Base-by-base conservation (phyloP, 768 basidiomycete species). In the Mycena amicta region DNA sequence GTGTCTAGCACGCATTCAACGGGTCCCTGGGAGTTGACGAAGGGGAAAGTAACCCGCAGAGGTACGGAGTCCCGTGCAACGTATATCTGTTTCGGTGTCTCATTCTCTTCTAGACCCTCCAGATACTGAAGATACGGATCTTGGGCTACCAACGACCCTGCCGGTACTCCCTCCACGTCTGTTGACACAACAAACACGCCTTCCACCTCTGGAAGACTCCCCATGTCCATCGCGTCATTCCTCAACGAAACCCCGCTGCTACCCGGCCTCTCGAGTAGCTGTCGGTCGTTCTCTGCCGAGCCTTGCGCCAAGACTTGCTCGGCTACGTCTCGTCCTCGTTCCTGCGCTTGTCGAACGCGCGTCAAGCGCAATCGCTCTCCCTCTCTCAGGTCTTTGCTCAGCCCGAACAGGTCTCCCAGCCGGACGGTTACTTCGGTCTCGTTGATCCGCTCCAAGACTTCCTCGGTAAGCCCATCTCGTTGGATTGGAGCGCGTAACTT, bases 1-100 rank as follows among this genome's bases (percentile, higher is more conserved):
- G 62, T 61, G 53, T 73, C 70, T 20, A 69, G 47, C 0, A 73
- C 51, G n/a, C 57, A 61, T 45, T 71, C 71, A 20, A 64, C 61
- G 12, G 51, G 50, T 4, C 60, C 53, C 15, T 60, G 27, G 4
- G 60, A 53, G 58, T 67, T 67, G n/a, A 70, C 64, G 13, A 52
- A 54, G 5, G 57, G 57, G 57, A 52, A 60, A 5, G 49, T 52
- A 2, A 60, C 49, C 29, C 54, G 26, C 12, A 59, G 47, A 6
- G 58, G 53, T 52, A 41, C 53, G 3, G 59, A 60, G 27, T 56
- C 53, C 3, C 45, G 22, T 30, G 49, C 53, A 3, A 56, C 59
- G 20, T 52, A 51, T 11, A 60, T 60, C 27, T 60, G 53, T 20
- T 56, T 60, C 0, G 59, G 59, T 3, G 40, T 47, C 26, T 55